phyloP scores from a whole-genome alignment of 495 filamentous ascomycete species.

The Podospora fimiseda region DNA sequence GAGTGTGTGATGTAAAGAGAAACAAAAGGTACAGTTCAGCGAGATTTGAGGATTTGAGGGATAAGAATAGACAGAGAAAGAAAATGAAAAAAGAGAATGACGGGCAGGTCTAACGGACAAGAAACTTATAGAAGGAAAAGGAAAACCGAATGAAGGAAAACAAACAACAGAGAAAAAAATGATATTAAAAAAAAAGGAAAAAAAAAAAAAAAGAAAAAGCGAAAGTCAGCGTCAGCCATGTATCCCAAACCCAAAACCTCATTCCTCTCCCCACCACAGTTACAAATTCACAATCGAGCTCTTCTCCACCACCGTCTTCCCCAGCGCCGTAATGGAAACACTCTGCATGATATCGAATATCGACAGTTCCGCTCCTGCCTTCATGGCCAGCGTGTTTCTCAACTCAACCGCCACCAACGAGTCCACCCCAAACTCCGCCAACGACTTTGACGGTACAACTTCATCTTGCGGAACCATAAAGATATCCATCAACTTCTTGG shows the following conservation, averaged over 20 bases:
- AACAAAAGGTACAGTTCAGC: too few relatives aligned
- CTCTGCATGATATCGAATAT: conserved; percentile 42
- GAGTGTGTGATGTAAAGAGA: too few relatives aligned
- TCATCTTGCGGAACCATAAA: conserved; percentile 33
- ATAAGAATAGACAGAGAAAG: too few relatives aligned
- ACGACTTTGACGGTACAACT: conserved; percentile 18
- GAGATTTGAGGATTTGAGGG: too few relatives aligned
- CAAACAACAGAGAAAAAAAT: too few relatives aligned
- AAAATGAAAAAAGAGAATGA: too few relatives aligned
- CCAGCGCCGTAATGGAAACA: conserved; percentile 24
- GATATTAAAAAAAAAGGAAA: too few relatives aligned
- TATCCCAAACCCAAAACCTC: neutral
- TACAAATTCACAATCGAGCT: conserved; percentile 7
- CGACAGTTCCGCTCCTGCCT: conserved; percentile 30
- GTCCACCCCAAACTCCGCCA: conserved; percentile 39
- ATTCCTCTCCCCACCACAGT: neutral
- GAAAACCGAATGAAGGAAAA: too few relatives aligned
- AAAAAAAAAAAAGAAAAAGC: neutral
- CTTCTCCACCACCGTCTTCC: conserved; percentile 16
- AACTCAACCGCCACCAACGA: conserved; percentile 45
- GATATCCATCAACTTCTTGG: conserved; percentile 28
- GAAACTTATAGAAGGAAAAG: too few relatives aligned
- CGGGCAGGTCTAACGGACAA: too few relatives aligned
- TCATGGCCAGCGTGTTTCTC: conserved; percentile 35
- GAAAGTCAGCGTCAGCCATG: neutral